Evolutionary conservation across 2,329 filamentous ascomycete genomes (phyloP).

Genomic region (Penicillium polonicum): DNA sequence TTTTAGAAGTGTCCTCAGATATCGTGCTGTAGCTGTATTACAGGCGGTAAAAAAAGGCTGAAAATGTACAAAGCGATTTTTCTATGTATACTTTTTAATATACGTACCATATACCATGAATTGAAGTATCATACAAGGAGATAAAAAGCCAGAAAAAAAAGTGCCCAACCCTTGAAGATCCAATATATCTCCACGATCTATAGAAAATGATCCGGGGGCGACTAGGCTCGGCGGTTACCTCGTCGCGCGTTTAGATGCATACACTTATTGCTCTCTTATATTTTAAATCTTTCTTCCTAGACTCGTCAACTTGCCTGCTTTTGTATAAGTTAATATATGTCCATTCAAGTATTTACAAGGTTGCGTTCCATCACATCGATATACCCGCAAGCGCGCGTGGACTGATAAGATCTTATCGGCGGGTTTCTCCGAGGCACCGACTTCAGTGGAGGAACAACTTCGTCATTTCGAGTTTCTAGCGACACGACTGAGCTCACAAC

Average conservation of each 20-base stretch:
- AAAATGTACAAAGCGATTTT: neutral
- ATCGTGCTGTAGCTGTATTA: no score
- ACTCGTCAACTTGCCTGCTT: neutral
- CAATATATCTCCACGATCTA: neutral
- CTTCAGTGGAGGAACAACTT: conserved; percentile 10
- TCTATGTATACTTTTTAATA: neutral
- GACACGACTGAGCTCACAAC: neutral
- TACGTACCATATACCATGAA: neutral
- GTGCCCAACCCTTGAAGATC: neutral
- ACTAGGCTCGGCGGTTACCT: neutral
- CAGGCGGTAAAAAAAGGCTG: neutral
- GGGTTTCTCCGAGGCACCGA: conserved; percentile 22
- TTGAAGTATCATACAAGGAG: neutral
- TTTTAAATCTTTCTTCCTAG: neutral
- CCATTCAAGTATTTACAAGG: neutral
- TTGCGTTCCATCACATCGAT: neutral
- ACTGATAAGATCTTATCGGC: conserved; percentile 26
- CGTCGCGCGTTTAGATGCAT: neutral
- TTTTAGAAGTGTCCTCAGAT: neutral
- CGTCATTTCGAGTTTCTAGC: conserved; percentile 16
- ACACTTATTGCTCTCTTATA: neutral
- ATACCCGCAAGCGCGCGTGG: neutral
- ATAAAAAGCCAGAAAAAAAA: neutral
- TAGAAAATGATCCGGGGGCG: neutral
- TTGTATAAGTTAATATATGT: no score